Base-by-base conservation (phyloP, 2,329 filamentous ascomycete species). In the Cercospora nicotianae region DNA sequence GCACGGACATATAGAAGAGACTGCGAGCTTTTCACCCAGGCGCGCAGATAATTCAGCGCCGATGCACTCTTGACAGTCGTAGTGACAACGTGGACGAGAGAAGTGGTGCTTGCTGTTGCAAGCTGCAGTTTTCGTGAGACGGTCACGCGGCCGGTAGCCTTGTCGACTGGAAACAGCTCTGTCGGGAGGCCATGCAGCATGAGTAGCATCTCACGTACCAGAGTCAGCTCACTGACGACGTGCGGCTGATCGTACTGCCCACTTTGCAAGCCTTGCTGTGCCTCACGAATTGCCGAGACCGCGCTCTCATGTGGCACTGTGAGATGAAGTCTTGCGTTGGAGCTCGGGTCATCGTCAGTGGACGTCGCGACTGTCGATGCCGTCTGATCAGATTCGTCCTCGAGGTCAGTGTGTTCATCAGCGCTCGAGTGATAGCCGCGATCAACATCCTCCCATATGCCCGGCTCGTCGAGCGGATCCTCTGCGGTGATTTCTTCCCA, bases 111-210 rank as follows among this genome's bases (percentile, higher is more conserved):
- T 31, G 57, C 66, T 20, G 55, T 67, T 18, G 60, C 69, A 31
- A 69, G 57, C 7, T 36, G 48, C 45, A 68, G 33, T 8, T 28
- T 42, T 26, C 59, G 51, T 23, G 42, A 30, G 69, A 73, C 39
- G 71, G 70, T 62, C 12, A 68, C 68, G 12, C 55, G 75, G 33
- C 70, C 75, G 7, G 72, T 73, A 28, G 71, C 65, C 33, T 63
- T 76, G 72, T 81, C 78, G 71, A 75, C 70, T 9, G 72, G 65
- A 74, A 94, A 97, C 1, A 97, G 76, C 1, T 88, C 90, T 2
- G 91, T 94, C 5, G 89, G 86, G 3, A 95, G 81, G 0, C 94
- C 94, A 64, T 88, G 87, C 0, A 98, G 85, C 92, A 97, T 96
- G 74, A 92, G 94, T 0, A 97, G 82, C 0, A 88, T 87, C 75